These are phyloP conservation scores for Chrysosporium queenslandicum DNA, from an alignment of 2,329 filamentous ascomycete genomes.

Conservation along the genomic window DNA sequence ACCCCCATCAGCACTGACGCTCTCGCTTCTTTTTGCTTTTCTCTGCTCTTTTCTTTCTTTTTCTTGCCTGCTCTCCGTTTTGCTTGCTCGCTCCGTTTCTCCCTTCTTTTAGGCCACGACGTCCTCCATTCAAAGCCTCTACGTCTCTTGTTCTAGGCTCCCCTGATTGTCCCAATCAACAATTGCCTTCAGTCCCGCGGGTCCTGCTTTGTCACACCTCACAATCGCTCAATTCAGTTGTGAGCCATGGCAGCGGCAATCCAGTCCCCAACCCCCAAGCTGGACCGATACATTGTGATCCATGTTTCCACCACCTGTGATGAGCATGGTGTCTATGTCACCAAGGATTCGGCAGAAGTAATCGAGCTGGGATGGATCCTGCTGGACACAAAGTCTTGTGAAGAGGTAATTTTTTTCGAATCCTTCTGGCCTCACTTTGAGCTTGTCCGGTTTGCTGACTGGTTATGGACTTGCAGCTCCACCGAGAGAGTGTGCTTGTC, in stretches of 20 bases:
- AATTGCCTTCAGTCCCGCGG: neutral
- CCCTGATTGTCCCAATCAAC: neutral
- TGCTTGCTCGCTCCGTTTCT: neutral
- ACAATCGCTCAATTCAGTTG: neutral
- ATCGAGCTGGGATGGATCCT: slow-evolving; percentile 99
- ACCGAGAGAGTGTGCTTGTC: slow-evolving; percentile 90
- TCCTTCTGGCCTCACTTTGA: neutral
- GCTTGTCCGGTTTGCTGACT: slow-evolving; percentile 13
- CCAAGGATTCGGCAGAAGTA: slow-evolving; percentile 97
- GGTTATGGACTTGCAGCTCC: slow-evolving; percentile 51
- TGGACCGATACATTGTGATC: slow-evolving; percentile 96
- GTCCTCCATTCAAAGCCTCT: neutral
- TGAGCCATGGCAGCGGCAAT: slow-evolving; percentile 34
- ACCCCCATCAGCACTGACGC: slow-evolving; percentile 18
- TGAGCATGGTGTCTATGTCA: slow-evolving; percentile 98
- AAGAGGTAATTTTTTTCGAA: slow-evolving; percentile 57
- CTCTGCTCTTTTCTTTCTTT: slow-evolving; percentile 16
- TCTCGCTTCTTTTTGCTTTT: slow-evolving; percentile 16
- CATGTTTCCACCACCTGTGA: slow-evolving; percentile 98
- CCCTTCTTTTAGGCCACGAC: slow-evolving; percentile 8
- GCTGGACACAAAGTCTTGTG: slow-evolving; percentile 78
- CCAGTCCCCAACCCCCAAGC: slow-evolving; percentile 52
- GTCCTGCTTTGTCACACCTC: neutral
- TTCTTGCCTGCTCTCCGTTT: slow-evolving; percentile 14
- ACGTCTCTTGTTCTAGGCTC: neutral